These are phyloP conservation scores for Nakazawaea wickerhamii DNA, from an alignment of 805 yeast species.

Conservation along the genomic window DNA sequence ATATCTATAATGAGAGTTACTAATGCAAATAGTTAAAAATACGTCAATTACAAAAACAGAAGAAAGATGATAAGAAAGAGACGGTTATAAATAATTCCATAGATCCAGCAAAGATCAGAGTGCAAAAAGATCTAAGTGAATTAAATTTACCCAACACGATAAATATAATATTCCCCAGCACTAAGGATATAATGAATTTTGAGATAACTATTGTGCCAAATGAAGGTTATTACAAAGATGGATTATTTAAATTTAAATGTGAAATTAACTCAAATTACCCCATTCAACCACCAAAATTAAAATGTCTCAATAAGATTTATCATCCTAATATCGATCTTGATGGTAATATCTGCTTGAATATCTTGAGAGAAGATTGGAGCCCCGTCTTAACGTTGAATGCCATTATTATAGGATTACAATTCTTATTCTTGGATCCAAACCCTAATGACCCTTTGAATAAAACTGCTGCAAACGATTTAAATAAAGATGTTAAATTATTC, in stretches of 20 bases:
- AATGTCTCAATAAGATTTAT: constrained; percentile 65
- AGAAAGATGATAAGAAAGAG: not conserved
- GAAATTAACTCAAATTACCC: constrained; percentile 72
- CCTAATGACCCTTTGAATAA: constrained; percentile 90
- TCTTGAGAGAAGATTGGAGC: constrained; percentile 92
- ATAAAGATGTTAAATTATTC: constrained; percentile 43
- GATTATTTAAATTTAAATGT: constrained; percentile 65
- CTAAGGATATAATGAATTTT: constrained; percentile 57
- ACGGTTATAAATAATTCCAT: not conserved
- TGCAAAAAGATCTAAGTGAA: constrained; percentile 73
- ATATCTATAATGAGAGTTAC: not conserved
- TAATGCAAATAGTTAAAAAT: constrained; percentile 19
- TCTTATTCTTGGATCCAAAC: constrained; percentile 84
- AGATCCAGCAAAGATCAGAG: constrained; percentile 63
- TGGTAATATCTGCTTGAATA: constrained; percentile 89
- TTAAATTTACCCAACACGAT: constrained; percentile 57
- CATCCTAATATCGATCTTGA: constrained; percentile 92
- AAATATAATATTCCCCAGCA: constrained; percentile 43
- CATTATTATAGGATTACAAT: constrained; percentile 78
- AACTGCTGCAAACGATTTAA: constrained; percentile 67
- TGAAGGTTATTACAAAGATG: constrained; percentile 68
- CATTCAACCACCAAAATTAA: constrained; percentile 86
- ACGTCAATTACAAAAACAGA: constrained; percentile 23
- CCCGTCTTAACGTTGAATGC: constrained; percentile 83
- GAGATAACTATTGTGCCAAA: constrained; percentile 54